phyloP scores from a whole-genome alignment of 2,329 filamentous ascomycete species.

The Colletotrichum limetticola region DNA sequence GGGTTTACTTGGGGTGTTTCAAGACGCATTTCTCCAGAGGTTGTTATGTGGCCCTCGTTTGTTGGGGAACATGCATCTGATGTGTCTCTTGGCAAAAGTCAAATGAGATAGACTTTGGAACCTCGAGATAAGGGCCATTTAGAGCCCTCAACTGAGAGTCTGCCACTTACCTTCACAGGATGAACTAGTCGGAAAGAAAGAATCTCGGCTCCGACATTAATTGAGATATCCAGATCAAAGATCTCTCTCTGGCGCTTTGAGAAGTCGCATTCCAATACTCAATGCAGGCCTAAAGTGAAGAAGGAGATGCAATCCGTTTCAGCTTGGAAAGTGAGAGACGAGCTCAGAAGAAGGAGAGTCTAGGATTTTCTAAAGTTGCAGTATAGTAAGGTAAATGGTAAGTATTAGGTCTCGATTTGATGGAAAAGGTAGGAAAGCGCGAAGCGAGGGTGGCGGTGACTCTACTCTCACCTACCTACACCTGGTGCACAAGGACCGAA shows the following conservation, averaged over 20 bases:
- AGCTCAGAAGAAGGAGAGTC: accelerated
- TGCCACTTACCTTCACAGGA: background rate
- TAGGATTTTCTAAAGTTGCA: accelerated
- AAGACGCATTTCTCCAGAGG: slow-evolving; percentile 4
- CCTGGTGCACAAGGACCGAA: no score
- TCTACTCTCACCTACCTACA: no score
- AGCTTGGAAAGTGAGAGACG: no score
- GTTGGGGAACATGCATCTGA: background rate
- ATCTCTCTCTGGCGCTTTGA: background rate
- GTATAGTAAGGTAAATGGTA: no score
- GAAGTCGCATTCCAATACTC: background rate
- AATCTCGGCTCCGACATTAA: background rate
- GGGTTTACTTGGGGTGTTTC: slow-evolving; percentile 5
- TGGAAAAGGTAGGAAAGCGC: no score
- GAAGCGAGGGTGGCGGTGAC: no score
- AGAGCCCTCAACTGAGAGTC: background rate
- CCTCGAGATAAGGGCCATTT: background rate
- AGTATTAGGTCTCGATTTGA: no score
- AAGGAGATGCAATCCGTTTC: no score
- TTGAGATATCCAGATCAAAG: background rate
- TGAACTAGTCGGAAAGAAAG: background rate
- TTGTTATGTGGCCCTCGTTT: background rate
- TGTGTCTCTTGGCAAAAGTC: background rate
- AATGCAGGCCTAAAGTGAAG: background rate
- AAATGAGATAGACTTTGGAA: background rate